phyloP scores from a whole-genome alignment of 371 early-diverging fungal species.

The Basidiobolus meristosporus region DNA sequence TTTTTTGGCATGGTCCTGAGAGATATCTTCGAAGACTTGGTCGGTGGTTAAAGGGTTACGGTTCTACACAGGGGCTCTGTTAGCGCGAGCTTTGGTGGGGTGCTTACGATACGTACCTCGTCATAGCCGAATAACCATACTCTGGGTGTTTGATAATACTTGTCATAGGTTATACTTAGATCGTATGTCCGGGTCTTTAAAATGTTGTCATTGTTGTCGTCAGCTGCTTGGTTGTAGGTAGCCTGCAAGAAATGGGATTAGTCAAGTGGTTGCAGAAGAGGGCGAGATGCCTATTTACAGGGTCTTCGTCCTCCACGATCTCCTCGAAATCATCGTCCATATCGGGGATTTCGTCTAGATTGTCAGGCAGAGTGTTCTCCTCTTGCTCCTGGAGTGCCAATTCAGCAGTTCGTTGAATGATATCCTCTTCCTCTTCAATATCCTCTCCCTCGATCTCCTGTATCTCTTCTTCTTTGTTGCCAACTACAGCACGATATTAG shows the following conservation, averaged over 20 bases:
- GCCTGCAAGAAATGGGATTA: too few relatives aligned
- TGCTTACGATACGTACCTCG: constrained; percentile 37
- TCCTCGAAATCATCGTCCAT: constrained; percentile 67
- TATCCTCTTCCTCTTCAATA: constrained; percentile 33
- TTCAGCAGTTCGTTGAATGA: constrained; percentile 7
- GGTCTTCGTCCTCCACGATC: constrained; percentile 49
- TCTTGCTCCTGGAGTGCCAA: constrained; percentile 11
- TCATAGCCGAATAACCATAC: constrained; percentile 94
- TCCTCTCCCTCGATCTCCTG: constrained; percentile 5
- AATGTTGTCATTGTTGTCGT: constrained; percentile 50
- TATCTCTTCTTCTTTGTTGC: not conserved
- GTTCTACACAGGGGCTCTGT: too few relatives aligned
- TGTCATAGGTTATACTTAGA: constrained; percentile 95
- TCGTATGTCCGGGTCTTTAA: constrained; percentile 89
- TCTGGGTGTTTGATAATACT: constrained; percentile 93
- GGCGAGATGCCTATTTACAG: too few relatives aligned
- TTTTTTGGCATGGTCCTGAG: constrained; percentile 93
- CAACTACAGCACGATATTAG: not conserved
- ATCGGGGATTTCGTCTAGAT: constrained; percentile 81
- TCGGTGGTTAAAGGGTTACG: constrained; percentile 64
- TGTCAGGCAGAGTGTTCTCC: constrained; percentile 36
- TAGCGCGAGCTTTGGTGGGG: not conserved
- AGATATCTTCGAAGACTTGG: constrained; percentile 90
- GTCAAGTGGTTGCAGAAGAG: not conserved
- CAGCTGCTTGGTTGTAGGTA: too few relatives aligned